These are phyloP conservation scores for Cladobotryum protrusum DNA, from an alignment of 2,329 filamentous ascomycete species.

Conservation along the genomic window DNA sequence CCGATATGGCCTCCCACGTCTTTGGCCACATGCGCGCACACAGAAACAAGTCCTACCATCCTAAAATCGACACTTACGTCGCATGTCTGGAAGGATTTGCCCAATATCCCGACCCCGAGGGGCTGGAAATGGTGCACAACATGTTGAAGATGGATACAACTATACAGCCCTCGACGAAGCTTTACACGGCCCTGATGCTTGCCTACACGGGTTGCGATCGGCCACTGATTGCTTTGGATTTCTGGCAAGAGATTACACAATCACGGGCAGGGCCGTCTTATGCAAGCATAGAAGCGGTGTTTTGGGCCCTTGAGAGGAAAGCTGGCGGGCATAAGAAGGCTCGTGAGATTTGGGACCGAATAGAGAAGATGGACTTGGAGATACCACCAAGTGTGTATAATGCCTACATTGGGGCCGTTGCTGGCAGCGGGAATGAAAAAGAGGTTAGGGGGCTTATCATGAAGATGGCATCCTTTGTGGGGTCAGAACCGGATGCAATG, in stretches of 20 bases:
- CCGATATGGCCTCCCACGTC: constrained; percentile 79
- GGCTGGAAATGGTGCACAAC: constrained; percentile 74
- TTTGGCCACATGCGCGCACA: constrained; percentile 94
- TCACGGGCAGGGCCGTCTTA: constrained; percentile 83
- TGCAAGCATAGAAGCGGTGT: constrained; percentile 70
- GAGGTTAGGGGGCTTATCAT: constrained; percentile 61
- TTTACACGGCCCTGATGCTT: constrained; percentile 82
- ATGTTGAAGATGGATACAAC: constrained; percentile 90
- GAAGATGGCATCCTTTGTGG: constrained; percentile 60
- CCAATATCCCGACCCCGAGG: constrained; percentile 45
- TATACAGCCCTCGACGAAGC: constrained; percentile 66
- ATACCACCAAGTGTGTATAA: constrained; percentile 68
- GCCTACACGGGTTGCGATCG: constrained; percentile 69
- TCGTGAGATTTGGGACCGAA: constrained; percentile 63
- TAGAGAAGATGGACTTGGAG: constrained; percentile 70
- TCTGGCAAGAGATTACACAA: constrained; percentile 79
- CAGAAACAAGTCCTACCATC: constrained; percentile 54
- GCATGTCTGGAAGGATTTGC: constrained; percentile 72
- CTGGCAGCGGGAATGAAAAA: constrained; percentile 63
- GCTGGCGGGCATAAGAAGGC: constrained; percentile 54
- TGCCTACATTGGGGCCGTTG: constrained; percentile 70
- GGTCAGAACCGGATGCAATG: constrained; percentile 58
- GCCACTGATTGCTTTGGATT: constrained; percentile 61
- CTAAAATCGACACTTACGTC: constrained; percentile 69
- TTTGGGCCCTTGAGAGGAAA: constrained; percentile 66